Evolutionary conservation across 768 basidiomycete genomes (phyloP), one percentile per base, ranked within the genome.

Genomic region (Coprinopsis sp.): DNA sequence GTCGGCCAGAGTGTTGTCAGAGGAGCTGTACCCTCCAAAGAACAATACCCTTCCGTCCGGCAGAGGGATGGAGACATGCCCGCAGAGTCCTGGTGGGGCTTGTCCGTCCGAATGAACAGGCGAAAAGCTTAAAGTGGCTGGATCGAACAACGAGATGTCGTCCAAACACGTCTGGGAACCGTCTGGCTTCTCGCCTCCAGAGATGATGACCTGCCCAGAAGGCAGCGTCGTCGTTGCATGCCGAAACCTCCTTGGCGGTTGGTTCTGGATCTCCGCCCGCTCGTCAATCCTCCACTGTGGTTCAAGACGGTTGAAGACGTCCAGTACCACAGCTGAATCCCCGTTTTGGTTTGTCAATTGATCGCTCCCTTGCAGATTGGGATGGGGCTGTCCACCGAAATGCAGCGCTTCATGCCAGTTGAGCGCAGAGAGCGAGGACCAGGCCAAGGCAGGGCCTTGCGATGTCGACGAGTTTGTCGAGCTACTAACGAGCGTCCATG

Each of bases 141-240:
- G 73, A 54, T 76, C 59, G 64, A 88, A 91, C 18, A 74, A 59
- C 54, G 80, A 90, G 46, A 84, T 76, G 37, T 86, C 80, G 4
- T 74, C 67, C 57, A 86, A 82, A 1, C 70, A 77, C 39, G 64
- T 68, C 1, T 72, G 72, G 7, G 91, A 93, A 11, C 80, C 88
- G 61, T 95, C 92, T n/a, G 79, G 79, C 55, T 75, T 82, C 64
- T 86, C 76, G 6, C 92, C 92, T 3, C 92, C 92, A 37, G 86
- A 73, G 28, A 94, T 72, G 65, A 76, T 89, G 10, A 89, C 70
- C 36, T 68, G 65, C 5, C 81, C 82, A 6, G 66, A 64, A 5
- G 57, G 51, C 1, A 70, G 49, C 10, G 76, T 71, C 6, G 76
- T 71, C 5, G 85, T 64, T 6, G 86, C 74, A 58, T 93, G 89